phyloP scores from a whole-genome alignment of 495 filamentous ascomycete genomes.

The Penicillium diatomitis region DNA sequence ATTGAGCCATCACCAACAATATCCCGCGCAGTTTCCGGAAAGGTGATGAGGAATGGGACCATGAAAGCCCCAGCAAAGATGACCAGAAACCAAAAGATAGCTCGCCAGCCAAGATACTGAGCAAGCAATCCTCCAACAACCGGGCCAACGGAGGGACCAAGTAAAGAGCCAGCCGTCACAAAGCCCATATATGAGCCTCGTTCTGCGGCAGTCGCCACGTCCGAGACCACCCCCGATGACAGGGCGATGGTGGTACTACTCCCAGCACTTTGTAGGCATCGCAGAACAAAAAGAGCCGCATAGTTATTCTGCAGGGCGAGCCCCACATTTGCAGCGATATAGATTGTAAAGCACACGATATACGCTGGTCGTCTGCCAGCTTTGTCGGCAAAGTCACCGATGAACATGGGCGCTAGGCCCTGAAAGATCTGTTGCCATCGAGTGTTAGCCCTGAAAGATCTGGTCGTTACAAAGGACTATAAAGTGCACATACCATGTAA shows the following conservation, averaged over 20 bases:
- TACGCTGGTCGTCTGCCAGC: conserved; percentile 41
- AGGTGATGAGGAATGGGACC: conserved; percentile 22
- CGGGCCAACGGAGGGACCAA: conserved; percentile 49
- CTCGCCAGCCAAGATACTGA: conserved; percentile 58
- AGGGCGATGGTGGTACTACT: conserved; percentile 39
- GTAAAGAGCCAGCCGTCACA: conserved; percentile 20
- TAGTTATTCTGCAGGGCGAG: conserved; percentile 38
- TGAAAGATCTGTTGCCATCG: conserved; percentile 31
- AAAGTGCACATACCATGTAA: conserved; percentile 40
- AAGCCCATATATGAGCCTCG: conserved; percentile 39
- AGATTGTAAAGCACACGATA: conserved; percentile 37
- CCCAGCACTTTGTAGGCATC: conserved; percentile 41
- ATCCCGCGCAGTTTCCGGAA: conserved; percentile 38
- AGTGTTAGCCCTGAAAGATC: conserved; percentile 1
- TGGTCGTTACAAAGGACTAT: neutral
- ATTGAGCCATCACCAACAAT: conserved; percentile 39
- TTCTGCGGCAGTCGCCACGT: conserved; percentile 32
- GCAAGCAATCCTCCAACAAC: conserved; percentile 57
- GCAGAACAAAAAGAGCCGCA: conserved; percentile 39
- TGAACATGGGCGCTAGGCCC: conserved; percentile 41
- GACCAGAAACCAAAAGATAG: conserved; percentile 70
- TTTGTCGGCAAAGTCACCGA: conserved; percentile 39
- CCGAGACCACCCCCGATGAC: conserved; percentile 32
- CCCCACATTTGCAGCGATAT: conserved; percentile 41
- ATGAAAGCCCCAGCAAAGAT: conserved; percentile 44